Percentiles rank a stretch among this genome's conserved stretches.
Evolutionary conservation across 495 filamentous ascomycete species (phyloP).

Genomic region (Rusavskia elegans): DNA sequence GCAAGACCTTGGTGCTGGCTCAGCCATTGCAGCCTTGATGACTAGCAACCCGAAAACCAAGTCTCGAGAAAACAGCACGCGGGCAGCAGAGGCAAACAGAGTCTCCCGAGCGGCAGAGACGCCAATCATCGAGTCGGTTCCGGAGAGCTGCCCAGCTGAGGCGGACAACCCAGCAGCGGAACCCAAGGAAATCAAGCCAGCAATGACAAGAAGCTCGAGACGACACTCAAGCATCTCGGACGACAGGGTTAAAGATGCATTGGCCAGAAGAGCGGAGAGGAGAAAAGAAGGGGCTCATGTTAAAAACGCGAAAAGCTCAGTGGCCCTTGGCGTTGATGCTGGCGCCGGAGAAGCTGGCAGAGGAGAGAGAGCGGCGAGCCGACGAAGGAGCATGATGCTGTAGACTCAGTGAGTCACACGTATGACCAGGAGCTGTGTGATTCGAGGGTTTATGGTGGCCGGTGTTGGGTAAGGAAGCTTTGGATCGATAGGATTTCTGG

Average conservation of each 20-base stretch:
- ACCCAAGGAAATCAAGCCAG: not conserved
- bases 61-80: not conserved
- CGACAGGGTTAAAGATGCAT: conserved; percentile 1
- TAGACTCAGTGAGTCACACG: not conserved
- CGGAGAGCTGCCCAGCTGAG: not conserved
- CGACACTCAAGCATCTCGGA: conserved; percentile 10
- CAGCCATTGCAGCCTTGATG: conserved; percentile 10
- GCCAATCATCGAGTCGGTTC: not conserved
- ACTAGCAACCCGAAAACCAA: not conserved
- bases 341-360: conserved; percentile 1
- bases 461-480: not conserved
- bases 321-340: not conserved
- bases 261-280: conserved; percentile 3
- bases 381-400: conserved; percentile 38
- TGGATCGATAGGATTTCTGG: not conserved
- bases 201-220: conserved; percentile 5
- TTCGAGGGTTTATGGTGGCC: too few relatives aligned
- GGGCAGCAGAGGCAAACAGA: not conserved
- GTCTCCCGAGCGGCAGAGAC: not conserved
- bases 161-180: not conserved
- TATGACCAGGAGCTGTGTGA: too few relatives aligned
- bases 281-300: conserved; percentile 3
- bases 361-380: conserved; percentile 20
- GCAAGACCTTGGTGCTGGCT: conserved; percentile 2
- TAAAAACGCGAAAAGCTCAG: conserved; percentile 5